Conservation (phyloP, 352 stramenopile species). For the Phytopythium ostracodes region DNA sequence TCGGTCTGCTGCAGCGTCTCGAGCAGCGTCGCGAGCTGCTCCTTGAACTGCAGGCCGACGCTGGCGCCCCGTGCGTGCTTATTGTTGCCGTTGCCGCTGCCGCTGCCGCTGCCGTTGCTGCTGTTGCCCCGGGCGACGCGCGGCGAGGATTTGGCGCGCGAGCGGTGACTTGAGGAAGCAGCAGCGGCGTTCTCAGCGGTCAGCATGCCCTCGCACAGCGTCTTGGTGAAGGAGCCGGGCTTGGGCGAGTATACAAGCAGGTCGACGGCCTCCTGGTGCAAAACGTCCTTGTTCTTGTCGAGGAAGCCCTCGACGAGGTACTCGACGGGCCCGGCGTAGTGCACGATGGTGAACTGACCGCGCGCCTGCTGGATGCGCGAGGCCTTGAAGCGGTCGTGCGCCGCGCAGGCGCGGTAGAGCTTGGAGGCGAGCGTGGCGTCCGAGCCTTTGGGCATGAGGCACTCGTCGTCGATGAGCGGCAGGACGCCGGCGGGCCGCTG, state of each 20-base stretch:
- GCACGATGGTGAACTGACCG: constrained; percentile 75
- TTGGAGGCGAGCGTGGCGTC: constrained; percentile 82
- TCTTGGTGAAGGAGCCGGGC: constrained; percentile 71
- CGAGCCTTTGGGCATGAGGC: constrained; percentile 78
- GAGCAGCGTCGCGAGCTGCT: constrained; percentile 93
- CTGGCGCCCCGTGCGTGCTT: constrained; percentile 25
- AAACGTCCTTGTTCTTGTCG: constrained; percentile 90
- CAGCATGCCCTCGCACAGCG: constrained; percentile 62
- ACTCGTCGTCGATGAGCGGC: constrained; percentile 87
- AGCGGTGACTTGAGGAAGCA: not conserved
- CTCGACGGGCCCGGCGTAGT: constrained; percentile 82
- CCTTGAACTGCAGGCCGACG: constrained; percentile 91
- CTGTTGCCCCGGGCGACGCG: constrained; percentile 36
- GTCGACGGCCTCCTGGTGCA: constrained; percentile 82
- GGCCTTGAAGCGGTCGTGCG: constrained; percentile 28
- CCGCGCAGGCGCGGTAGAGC: constrained; percentile 65
- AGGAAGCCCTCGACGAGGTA: constrained; percentile 82
- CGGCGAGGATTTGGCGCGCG: constrained; percentile 27
- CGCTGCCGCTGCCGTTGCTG: constrained; percentile 11
- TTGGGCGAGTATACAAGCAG: constrained; percentile 67
- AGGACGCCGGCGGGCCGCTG: constrained; percentile 81
- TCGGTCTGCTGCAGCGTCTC: constrained; percentile 82
- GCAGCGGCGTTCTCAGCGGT: constrained; percentile 18
- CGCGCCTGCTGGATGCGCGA: constrained; percentile 76
- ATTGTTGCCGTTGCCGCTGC: constrained; percentile 18